Evolutionary conservation across 257 asterid genomes (phyloP), one percentile per base, ranked within the genome.

Genomic region (Misopates orontium): DNA sequence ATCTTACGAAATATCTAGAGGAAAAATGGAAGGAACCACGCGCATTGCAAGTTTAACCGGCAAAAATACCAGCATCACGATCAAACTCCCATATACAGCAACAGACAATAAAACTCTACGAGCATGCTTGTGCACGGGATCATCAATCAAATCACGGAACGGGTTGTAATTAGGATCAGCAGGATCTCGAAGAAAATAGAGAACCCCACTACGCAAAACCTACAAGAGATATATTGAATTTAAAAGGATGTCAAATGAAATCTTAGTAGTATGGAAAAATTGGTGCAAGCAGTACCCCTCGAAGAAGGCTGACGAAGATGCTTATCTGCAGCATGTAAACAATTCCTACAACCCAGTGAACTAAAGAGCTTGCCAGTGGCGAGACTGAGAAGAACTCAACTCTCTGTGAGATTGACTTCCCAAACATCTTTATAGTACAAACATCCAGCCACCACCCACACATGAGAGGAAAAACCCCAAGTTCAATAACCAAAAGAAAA

Each of bases 371-470:
- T 31, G 99, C 97, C 68, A 94, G 71, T 11, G 99, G 99, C 12
- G 96, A 94, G 73, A 83, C 85, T 42, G 99, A 80, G 80, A 94
- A 94, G 85, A 94, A 94, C 77, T 90, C 97, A 39, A 94, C 91
- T 64, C 99, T 88, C 75, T 94, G 97, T 5, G 95, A 80, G 67
- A 94, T 80, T 11, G 99, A 80, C 75, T 86, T 94, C 68, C 97
- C 97, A 57, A 94, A 94, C 99, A 94, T 87, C 79, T 85, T 86
- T 75, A 90, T 78, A 12, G 99, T 94, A 75, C 99, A 94, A 66
- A 94, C 84, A 84, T 94, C 99, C 78, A 94, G 85, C 97, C 99
- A 94, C 99, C 99, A 94, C 15, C 99, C 99, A 48, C 99, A 94
- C 96, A 94, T 86, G 75, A 94, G 77, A 69, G 99, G 99, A 69